Conservation (phyloP, 805 yeast species). For the Lachancea lanzarotensis region DNA sequence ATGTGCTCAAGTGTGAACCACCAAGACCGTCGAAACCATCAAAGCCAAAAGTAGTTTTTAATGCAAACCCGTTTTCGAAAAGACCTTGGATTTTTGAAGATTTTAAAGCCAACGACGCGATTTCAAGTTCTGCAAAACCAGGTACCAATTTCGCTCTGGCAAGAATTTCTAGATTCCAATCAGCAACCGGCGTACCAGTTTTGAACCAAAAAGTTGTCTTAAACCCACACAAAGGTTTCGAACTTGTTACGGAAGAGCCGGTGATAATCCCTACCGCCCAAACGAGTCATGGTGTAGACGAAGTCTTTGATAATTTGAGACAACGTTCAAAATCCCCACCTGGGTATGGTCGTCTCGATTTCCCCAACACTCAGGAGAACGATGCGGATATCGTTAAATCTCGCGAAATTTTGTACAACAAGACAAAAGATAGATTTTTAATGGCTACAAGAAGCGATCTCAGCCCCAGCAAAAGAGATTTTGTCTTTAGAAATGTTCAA, state of each 20-base stretch:
- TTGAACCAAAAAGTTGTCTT: constrained; percentile 6
- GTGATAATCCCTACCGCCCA: constrained; percentile 1
- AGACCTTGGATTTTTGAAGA: constrained; percentile 33
- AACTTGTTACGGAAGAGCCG: neutral
- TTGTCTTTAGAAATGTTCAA: constrained; percentile 39
- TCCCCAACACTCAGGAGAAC: constrained; percentile 51
- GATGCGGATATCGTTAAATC: constrained; percentile 34
- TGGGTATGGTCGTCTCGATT: constrained; percentile 53
- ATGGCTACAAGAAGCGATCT: constrained; percentile 36
- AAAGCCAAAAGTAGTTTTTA: constrained; percentile 10
- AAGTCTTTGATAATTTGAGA: constrained; percentile 26
- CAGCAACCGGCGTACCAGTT: constrained; percentile 18
- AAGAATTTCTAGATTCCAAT: constrained; percentile 17
- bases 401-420: constrained; percentile 31
- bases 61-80: constrained; percentile 23
- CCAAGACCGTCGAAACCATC: too few relatives aligned
- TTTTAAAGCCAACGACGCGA: constrained; percentile 23
- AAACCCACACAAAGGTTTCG: constrained; percentile 7
- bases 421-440: constrained; percentile 39
- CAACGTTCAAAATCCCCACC: constrained; percentile 45
- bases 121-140: constrained; percentile 10
- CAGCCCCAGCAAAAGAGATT: constrained; percentile 32
- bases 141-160: constrained; percentile 7
- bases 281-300: constrained; percentile 18
- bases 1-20: neutral